Base-by-base conservation (phyloP, 176 grass and related monocot genomes). In the Oryza coarctata region DNA sequence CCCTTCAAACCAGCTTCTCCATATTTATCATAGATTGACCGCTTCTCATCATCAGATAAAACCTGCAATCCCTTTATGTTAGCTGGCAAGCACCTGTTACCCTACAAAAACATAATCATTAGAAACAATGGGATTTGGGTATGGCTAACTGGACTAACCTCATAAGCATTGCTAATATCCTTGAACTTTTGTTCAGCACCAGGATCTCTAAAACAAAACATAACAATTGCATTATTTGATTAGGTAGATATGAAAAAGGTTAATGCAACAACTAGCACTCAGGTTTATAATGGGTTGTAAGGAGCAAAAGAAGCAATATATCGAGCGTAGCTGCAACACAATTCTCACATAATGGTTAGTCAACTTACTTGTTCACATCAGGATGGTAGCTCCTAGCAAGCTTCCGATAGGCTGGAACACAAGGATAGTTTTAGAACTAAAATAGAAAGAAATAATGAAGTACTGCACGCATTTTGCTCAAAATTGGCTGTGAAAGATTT, bases 1-100 rank as follows among this genome's bases (percentile, higher is more conserved):
- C 96, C 96, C 87, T 99, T 99, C 23, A 95, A 78, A 67, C 96
- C 96, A 71, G 96, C 96, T 95, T 99, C 96, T 80, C 96, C 96
- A 62, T 99, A 95, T 83, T 83, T 94, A 78, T 99, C 96, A 91
- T 99, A 99, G 70, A 99, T 88, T 31, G 91, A 73, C 77, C 91
- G 83, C 85, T 99, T 99, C 72, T 99, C 96, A 78, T 94, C 96
- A 90, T 99, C 96, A 40, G 93, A 99, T 49, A 99, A 84, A 75
- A 92, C 92, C 92, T 94, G 17, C 52, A 60, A 71, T 43, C 63
- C 15, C 27, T 33, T 47, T 36, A 63, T 67, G 31, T 74, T 68
- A 84, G 55, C 65, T 68, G 28, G 65, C 77, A 76, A 15, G 79
- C 74, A 60, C 41, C 20, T 81, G 55, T 9, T 80, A 74, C 58